Evolutionary conservation across 1,284 basidiomycete genomes (phyloP), one percentile per base, ranked within the genome.

Genomic region (Ceratobasidium theobromae): DNA sequence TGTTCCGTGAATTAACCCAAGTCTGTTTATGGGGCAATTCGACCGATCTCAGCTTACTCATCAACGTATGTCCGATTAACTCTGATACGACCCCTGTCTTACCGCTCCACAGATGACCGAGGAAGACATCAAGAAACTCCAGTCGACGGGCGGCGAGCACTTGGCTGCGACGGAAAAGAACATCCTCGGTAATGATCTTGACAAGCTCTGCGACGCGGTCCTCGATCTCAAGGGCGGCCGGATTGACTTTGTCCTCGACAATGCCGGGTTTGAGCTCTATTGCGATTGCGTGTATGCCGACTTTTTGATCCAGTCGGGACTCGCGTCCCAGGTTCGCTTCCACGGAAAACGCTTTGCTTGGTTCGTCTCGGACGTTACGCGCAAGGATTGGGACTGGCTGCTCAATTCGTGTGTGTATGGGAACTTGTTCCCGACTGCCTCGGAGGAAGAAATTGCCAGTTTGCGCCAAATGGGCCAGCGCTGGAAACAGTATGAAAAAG

Each of bases 301-400:
- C 77, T 94, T 91, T 79, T 85, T 98, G 69, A 84, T 98, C 69
- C 95, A 98, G 77, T 89, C 86, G 69, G 95, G 95, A 1, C 85
- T 95, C 49, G 94, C 92, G 43, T 87, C 79, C 60, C 81, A 94
- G 77, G 82, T 98, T 69, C 86, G 86, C 71, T 98, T 99, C 86
- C 96, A 96, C 75, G 93, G 93, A 60, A 96, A 94, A 76, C 85
- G 90, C 8, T 91, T 88, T 72, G 84, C 91, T 6, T 95, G 93
- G 93, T 95, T 96, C 76, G 93, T 95, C 54, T 94, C 91, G n/a
- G 96, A 98, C 75, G 96, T 98, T 27, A 98, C 95, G 43, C 89
- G 85, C 76, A 92, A 94, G 77, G 96, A 98, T 75, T 98, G 95
- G 93, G 84, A 93, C 69, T 99, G 96, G 95, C 80, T 95, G 49